phyloP scores from a whole-genome alignment of 2,329 filamentous ascomycete species.

The Exophiala alcalophila region DNA sequence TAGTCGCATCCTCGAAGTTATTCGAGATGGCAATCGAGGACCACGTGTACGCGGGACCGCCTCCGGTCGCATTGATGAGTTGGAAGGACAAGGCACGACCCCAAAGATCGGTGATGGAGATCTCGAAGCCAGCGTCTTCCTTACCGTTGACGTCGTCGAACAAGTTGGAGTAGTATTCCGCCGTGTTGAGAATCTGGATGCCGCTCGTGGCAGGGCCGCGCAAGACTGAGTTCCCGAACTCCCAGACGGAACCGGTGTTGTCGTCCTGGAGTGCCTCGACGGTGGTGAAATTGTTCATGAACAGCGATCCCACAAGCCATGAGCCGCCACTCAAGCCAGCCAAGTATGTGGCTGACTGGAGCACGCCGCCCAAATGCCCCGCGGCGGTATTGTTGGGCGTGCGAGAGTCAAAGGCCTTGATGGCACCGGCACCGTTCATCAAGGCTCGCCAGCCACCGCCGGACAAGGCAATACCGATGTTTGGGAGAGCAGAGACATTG shows the following conservation, averaged over 20 bases:
- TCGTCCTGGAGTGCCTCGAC: slow-evolving; percentile 56
- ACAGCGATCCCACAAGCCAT: slow-evolving; percentile 82
- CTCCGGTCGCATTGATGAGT: slow-evolving; percentile 71
- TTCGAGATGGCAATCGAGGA: slow-evolving; percentile 68
- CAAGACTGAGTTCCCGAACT: slow-evolving; percentile 62
- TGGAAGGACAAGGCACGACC: slow-evolving; percentile 83
- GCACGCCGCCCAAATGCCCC: slow-evolving; percentile 73
- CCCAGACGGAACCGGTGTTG: slow-evolving; percentile 53
- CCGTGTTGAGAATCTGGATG: slow-evolving; percentile 54
- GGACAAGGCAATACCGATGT: slow-evolving; percentile 73
- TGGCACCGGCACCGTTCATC: slow-evolving; percentile 74
- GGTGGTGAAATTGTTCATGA: slow-evolving; percentile 72
- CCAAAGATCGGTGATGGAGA: slow-evolving; percentile 85
- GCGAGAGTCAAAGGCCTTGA: slow-evolving; percentile 75
- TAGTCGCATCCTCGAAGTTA: slow-evolving; percentile 61
- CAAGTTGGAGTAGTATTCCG: slow-evolving; percentile 63
- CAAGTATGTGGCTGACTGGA: slow-evolving; percentile 79
- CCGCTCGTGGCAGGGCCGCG: slow-evolving; percentile 53
- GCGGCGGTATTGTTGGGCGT: slow-evolving; percentile 58
- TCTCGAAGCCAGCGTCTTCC: slow-evolving; percentile 60
- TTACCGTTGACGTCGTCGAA: slow-evolving; percentile 60
- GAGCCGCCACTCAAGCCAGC: slow-evolving; percentile 77
- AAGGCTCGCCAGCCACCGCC: slow-evolving; percentile 86
- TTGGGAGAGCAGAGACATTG: slow-evolving; percentile 60
- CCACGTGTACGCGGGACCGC: slow-evolving; percentile 75